A percentile compares a stretch with the other conserved stretches of the same genome.
Conservation (phyloP, 768 basidiomycete genomes). For the Suillus ampliporus region DNA sequence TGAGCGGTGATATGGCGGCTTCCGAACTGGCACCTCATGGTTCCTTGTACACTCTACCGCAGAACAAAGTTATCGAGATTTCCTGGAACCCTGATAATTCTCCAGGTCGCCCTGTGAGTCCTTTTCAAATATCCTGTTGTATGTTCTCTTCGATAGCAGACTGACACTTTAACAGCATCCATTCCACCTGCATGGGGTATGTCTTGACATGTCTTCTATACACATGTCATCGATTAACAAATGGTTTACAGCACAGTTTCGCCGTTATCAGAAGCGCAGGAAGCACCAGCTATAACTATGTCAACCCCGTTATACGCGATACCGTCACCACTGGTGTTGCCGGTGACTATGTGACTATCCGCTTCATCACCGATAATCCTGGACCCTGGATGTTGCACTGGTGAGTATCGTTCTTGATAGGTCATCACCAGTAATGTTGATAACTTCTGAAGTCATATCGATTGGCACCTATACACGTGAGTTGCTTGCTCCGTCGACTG, state of each 20-base stretch:
- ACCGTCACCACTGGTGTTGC: too few species aligned
- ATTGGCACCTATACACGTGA: not conserved
- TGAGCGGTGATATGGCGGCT: conserved; percentile 44
- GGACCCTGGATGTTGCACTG: conserved; percentile 3
- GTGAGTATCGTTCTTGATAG: not conserved
- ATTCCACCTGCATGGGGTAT: conserved; percentile 26
- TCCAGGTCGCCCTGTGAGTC: conserved; percentile 16
- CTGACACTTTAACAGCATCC: conserved; percentile 23
- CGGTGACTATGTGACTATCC: too few species aligned
- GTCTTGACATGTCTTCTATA: not conserved
- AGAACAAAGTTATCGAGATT: conserved; percentile 53
- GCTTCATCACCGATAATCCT: conserved; percentile 1
- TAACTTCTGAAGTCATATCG: not conserved
- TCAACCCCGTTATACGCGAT: too few species aligned
- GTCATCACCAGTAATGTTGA: not conserved
- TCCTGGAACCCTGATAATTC: conserved; percentile 13
- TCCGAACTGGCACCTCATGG: conserved; percentile 44
- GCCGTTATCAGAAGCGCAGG: too few species aligned
- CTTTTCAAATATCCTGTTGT: not conserved
- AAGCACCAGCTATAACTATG: too few species aligned
- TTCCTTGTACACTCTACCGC: conserved; percentile 49
- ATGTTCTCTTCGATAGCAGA: not conserved
- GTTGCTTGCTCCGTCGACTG: not conserved
- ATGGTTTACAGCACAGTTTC: not conserved
- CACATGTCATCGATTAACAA: not conserved